Base-by-base conservation (phyloP, 2,329 filamentous ascomycete species). In the Clonostachys sp. region DNA sequence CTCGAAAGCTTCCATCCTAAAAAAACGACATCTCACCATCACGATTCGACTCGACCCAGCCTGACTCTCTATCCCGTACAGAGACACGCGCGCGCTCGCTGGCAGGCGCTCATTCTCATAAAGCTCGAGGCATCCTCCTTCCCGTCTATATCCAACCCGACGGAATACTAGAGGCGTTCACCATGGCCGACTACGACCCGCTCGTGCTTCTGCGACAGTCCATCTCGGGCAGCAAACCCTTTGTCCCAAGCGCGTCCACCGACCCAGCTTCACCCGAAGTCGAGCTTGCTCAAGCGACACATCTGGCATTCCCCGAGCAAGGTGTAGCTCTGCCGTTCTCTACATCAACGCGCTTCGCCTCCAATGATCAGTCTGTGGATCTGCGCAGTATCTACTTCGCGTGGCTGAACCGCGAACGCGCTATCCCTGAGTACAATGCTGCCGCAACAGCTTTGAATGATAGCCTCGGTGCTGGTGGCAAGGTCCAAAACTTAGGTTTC, bases 301-400 rank as follows among this genome's bases (percentile, higher is more conserved):
- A 91, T 61, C 78, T 95, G 49, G 83, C 83, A 56, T 94, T 96
- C 72, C 78, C 77, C 50, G 78, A 79, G 44, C 64, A 72, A 46
- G 77, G 80, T 51, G 74, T 83, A 47, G 75, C 83, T 6, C 77
- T 95, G 49, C 75, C 86, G 2, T 80, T 96, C 54, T 83, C 81
- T 45, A 78, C 80, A 13, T 77, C 85, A 10, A 99, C 94, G 55
- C 89, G 94, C 58, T 97, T 97, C 73, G 79, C 88, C 51, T 91
- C 89, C n/a, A 80, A 81, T 49, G 81, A 80, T 57, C 77, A 81
- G 48, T 78, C 86, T 5, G 84, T 96, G 59, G 89, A 96, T 63
- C 76, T 99, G 56, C 90, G 94, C 62, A 94, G 87, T 64, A 92
- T 96, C 68, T 96, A 92, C 74, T 96, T 97, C 63, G 91, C 91